A percentile compares a stretch with the other conserved stretches of the same genome.
phyloP scores from a whole-genome alignment of 2,329 filamentous ascomycete genomes.

The Colletotrichum sp. region DNA sequence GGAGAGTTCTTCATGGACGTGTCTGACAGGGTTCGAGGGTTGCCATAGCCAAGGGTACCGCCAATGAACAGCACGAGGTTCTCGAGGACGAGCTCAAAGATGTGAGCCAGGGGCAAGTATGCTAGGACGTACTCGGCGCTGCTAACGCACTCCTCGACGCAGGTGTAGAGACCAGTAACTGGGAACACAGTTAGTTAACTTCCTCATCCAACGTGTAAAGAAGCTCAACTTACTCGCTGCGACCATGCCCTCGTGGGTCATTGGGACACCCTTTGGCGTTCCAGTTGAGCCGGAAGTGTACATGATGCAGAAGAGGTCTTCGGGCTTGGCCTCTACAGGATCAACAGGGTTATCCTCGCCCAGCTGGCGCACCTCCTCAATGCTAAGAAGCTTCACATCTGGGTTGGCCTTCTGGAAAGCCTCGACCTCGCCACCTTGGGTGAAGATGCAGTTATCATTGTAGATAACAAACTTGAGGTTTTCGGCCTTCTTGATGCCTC shows the following conservation, averaged over 20 bases:
- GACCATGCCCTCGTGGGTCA: slow-evolving; percentile 81
- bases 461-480: slow-evolving; percentile 66
- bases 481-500: slow-evolving; percentile 60
- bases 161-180: slow-evolving; percentile 80
- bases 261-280: slow-evolving; percentile 84
- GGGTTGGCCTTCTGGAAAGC: slow-evolving; percentile 62
- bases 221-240: slow-evolving; percentile 60
- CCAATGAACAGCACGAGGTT: slow-evolving; percentile 90
- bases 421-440: slow-evolving; percentile 55
- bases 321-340: slow-evolving; percentile 72
- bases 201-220: slow-evolving; percentile 32
- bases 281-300: slow-evolving; percentile 91
- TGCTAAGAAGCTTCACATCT: slow-evolving; percentile 57
- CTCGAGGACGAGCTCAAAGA: slow-evolving; percentile 95
- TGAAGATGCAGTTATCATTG: slow-evolving; percentile 62
- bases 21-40: slow-evolving; percentile 87
- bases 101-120: slow-evolving; percentile 93
- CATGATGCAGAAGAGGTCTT: slow-evolving; percentile 84
- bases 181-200: not conserved
- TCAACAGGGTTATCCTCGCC: slow-evolving; percentile 73
- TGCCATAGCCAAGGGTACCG: slow-evolving; percentile 91
- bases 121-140: slow-evolving; percentile 82
- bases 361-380: slow-evolving; percentile 58
- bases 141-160: slow-evolving; percentile 79
- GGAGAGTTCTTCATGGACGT: slow-evolving; percentile 85